These are phyloP conservation scores for Barnettozyma vustinii DNA, from an alignment of 805 yeast genomes.

Conservation along the genomic window DNA sequence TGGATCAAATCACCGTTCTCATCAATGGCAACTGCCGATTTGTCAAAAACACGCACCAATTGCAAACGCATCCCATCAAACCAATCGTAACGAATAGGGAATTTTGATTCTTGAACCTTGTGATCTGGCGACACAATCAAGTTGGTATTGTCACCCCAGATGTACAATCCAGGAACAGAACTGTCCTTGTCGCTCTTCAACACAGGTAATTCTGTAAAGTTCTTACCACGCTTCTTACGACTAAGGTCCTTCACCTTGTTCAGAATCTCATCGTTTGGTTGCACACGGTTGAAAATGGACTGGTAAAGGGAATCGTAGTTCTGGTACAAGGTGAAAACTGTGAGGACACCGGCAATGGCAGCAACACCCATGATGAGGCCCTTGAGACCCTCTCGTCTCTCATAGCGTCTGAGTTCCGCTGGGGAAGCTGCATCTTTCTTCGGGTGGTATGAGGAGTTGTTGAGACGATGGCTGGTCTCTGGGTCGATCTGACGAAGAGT, in stretches of 20 bases:
- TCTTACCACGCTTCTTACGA: slow-evolving; percentile 19
- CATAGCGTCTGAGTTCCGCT: slow-evolving; percentile 16
- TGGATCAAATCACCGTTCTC: slow-evolving; percentile 67
- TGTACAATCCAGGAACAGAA: slow-evolving; percentile 50
- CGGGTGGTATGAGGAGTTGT: slow-evolving; percentile 4
- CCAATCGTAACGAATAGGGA: slow-evolving; percentile 55
- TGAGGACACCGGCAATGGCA: slow-evolving; percentile 6
- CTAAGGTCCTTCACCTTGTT: slow-evolving; percentile 19
- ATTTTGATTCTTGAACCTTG: slow-evolving; percentile 31
- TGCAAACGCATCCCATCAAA: slow-evolving; percentile 59
- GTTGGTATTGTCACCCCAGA: slow-evolving; percentile 54
- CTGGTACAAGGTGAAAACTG: slow-evolving; percentile 7
- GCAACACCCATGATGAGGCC: slow-evolving; percentile 19
- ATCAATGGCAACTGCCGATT: slow-evolving; percentile 48
- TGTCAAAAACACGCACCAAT: slow-evolving; percentile 48
- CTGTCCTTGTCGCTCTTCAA: slow-evolving; percentile 33
- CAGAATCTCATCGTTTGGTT: slow-evolving; percentile 30
- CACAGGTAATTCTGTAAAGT: slow-evolving; percentile 21
- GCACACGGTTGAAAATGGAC: slow-evolving; percentile 3
- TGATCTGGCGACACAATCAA: slow-evolving; percentile 29
- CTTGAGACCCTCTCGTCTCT: slow-evolving; percentile 16
- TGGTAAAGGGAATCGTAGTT: slow-evolving; percentile 4
- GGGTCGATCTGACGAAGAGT: slow-evolving; percentile 1
- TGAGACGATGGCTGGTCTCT: slow-evolving; percentile 3
- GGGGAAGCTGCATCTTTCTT: slow-evolving; percentile 13